These are phyloP conservation scores for Coemansia sp. DNA, from an alignment of 192 early-diverging fungal genomes.

Conservation along the genomic window DNA sequence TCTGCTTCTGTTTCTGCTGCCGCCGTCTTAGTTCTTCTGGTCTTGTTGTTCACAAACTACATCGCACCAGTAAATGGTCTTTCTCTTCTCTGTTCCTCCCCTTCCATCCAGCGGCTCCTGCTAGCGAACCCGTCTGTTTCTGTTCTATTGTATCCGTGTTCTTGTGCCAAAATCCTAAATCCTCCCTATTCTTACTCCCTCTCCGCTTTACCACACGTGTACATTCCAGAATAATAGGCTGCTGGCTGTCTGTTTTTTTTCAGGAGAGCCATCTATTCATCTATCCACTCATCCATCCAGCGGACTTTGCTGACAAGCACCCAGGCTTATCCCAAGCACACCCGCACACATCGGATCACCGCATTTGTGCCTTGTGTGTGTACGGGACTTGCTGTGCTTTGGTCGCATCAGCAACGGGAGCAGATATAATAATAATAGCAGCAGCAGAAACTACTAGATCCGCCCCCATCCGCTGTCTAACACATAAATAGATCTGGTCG, in stretches of 20 bases:
- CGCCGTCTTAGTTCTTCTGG: too few relatives aligned
- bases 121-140: background rate
- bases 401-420: slow-evolving; percentile 2
- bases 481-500: background rate
- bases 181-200: background rate
- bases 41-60: background rate
- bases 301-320: background rate
- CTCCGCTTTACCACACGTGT: background rate
- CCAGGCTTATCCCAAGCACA: slow-evolving; percentile 1
- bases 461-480: background rate
- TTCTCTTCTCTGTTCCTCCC: slow-evolving; percentile 2
- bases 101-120: slow-evolving; percentile 9
- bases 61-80: background rate
- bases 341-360: background rate
- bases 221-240: background rate
- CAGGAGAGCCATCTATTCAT: too few relatives aligned
- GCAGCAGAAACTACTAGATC: slow-evolving; percentile 6
- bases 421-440: too few relatives aligned
- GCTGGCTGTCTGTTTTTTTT: background rate
- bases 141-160: background rate
- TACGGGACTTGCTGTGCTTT: background rate
- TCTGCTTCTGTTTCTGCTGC: too few relatives aligned
- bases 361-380: background rate
- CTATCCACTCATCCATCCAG: background rate
- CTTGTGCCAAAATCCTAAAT: background rate